Base-by-base conservation (phyloP, 2,329 filamentous ascomycete species). In the Basipetospora chlamydospora region DNA sequence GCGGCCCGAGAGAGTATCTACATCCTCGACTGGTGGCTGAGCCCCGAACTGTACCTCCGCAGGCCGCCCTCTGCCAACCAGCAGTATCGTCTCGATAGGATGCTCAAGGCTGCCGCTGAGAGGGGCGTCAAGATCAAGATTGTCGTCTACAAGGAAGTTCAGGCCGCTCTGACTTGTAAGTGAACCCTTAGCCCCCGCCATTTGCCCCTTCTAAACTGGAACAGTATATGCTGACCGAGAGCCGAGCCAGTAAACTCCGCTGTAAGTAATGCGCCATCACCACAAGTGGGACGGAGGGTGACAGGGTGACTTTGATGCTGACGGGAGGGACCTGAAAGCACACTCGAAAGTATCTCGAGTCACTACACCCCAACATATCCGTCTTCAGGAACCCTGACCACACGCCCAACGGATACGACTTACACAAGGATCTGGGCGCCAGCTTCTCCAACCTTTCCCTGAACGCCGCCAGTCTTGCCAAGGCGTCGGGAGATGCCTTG, bases 301-400 rank as follows among this genome's bases (percentile, higher is more conserved):
- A n/a, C n/a, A n/a, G n/a, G n/a, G n/a, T n/a, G n/a, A n/a, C n/a
- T n/a, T n/a, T n/a, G n/a, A n/a, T n/a, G n/a, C n/a, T n/a, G n/a
- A n/a, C n/a, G n/a, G n/a, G n/a, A n/a, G n/a, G n/a, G n/a, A 8
- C n/a, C 11, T 6, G 6, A 15, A 35, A 76, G 47, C 84, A 93
- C 51, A 93, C 85, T 4, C 90, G 88, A 50, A 75, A 84, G 49
- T 66, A 69, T 28, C 62, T 94, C 21, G 84, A 94, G 52, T 67
- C 60, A 6, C 65, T 88, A 25, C 83, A 90, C 49, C 74, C 74
- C 7, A 93, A 93, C 49, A 90, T 94, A 55, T 71, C 74, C 30
- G 86, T 95, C 9, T 92, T 94, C 56, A 70, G 87, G 15, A 85
- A 95, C 53, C 88, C 88, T 3, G 87, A 95, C 49, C 87, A 95